Evolutionary conservation across 2,329 filamentous ascomycete species (phyloP).

Genomic region (Aspergillus sp.): DNA sequence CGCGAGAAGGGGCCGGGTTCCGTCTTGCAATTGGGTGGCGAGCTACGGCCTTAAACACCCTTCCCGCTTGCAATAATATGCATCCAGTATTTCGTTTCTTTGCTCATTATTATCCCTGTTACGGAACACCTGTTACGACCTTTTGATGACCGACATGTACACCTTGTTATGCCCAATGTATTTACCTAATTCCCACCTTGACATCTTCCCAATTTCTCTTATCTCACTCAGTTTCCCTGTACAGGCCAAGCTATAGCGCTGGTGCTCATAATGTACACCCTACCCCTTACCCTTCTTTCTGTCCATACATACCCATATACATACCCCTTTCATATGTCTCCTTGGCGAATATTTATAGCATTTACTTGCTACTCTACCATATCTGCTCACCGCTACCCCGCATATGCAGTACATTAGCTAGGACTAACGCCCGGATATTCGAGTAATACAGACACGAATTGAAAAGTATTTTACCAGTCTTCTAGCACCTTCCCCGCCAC

Average conservation of each 20-base stretch:
- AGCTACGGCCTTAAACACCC: constrained; percentile 52
- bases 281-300: background rate
- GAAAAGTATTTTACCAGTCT: background rate
- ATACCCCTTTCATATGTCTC: background rate
- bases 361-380: background rate
- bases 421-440: background rate
- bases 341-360: background rate
- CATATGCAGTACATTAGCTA: background rate
- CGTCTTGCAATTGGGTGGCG: constrained; percentile 67
- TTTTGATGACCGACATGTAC: constrained; percentile 23
- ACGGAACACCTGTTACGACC: constrained; percentile 19
- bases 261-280: constrained; percentile 8
- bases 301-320: constrained; percentile 17
- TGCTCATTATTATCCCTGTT: constrained; percentile 17
- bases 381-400: background rate
- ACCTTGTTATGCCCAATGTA: constrained; percentile 24
- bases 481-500: background rate
- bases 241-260: background rate
- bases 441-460: background rate
- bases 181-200: constrained; percentile 8
- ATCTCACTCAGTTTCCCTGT: background rate
- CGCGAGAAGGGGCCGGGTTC: constrained; percentile 51
- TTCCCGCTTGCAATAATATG: too few relatives aligned
- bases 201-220: constrained; percentile 7
- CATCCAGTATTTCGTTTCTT: background rate